A percentile compares a stretch with the other conserved stretches of the same genome.
phyloP scores from a whole-genome alignment of 768 basidiomycete genomes.

The Boletus fagicola region DNA sequence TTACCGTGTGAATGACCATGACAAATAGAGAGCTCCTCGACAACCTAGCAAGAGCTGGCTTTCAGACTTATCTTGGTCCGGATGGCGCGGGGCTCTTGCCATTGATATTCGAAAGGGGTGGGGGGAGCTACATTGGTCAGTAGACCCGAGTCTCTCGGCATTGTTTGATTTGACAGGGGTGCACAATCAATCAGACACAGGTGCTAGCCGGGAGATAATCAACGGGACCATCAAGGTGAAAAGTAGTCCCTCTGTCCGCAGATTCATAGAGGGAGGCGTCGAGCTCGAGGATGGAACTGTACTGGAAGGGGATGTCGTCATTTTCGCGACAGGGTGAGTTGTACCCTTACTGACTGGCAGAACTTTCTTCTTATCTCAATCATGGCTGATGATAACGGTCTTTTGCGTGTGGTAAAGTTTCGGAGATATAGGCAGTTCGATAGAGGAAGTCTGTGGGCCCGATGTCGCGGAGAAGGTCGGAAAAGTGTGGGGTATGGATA shows the following conservation, averaged over 20 bases:
- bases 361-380: neutral
- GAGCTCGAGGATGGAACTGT: slow-evolving; percentile 29
- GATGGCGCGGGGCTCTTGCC: slow-evolving; percentile 37
- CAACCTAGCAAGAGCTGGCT: slow-evolving; percentile 36
- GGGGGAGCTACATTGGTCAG: slow-evolving; percentile 42
- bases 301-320: slow-evolving; percentile 29
- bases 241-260: slow-evolving; percentile 31
- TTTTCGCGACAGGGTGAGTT: slow-evolving; percentile 36
- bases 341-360: neutral
- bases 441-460: slow-evolving; percentile 46
- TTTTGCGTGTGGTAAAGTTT: slow-evolving; percentile 33
- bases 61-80: slow-evolving; percentile 38
- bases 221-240: slow-evolving; percentile 53
- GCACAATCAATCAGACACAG: slow-evolving; percentile 29
- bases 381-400: neutral
- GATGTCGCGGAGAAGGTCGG: slow-evolving; percentile 45
- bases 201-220: slow-evolving; percentile 44
- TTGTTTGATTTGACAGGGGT: neutral
- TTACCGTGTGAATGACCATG: neutral
- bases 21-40: slow-evolving; percentile 37
- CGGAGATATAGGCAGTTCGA: slow-evolving; percentile 41
- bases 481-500: slow-evolving; percentile 63
- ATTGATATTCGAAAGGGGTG: slow-evolving; percentile 32
- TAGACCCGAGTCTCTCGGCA: neutral
- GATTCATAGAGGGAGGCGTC: slow-evolving; percentile 30